Evolutionary conservation across 495 filamentous ascomycete genomes (phyloP), one percentile per base, ranked within the genome.

Genomic region (Penicillium antarcticum): DNA sequence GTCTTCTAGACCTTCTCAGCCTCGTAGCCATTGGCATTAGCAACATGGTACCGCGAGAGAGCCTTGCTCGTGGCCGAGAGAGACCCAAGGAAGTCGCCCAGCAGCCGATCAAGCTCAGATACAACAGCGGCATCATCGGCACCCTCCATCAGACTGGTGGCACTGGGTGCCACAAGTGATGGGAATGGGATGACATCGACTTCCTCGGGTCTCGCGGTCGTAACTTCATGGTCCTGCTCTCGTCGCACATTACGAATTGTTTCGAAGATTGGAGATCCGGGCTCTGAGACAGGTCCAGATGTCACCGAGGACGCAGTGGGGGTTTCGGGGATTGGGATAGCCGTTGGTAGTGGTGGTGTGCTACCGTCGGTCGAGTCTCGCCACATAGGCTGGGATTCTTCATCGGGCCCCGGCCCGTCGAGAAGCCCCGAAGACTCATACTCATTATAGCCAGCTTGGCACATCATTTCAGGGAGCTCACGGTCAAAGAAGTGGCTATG

Each of bases 341-440:
- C 60, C 0, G 60, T 51, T 3, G 48, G 48, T 26, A 58, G 52
- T n/a, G 53, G 50, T n/a, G 53, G 29, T 1, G 54, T 19, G 26
- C 51, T 43, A 11, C 41, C 16, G 4, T 23, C 50, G 24, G 26
- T 48, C 17, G 14, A 52, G 37, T 42, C 47, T 6, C 29, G 11
- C 65, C 65, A 68, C 19, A 31, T 24, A 2, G 61, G 57, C 5
- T 58, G 47, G 8, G 51, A 36, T 10, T 65, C 56, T 49, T 75
- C 69, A 18, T 76, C 73, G 3, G 73, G 73, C 1, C 73, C 73
- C 0, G 72, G 73, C 3, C 71, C 71, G 38, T 73, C 70, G n/a
- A 72, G 48, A 1, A 65, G 11, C 4, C 60, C 56, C 3, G 61
- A 56, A 13, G 52, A 43, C 8, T 69, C 61, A 19, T 61, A 55